phyloP scores from a whole-genome alignment of 768 basidiomycete species.

The Suillus alpinus region DNA sequence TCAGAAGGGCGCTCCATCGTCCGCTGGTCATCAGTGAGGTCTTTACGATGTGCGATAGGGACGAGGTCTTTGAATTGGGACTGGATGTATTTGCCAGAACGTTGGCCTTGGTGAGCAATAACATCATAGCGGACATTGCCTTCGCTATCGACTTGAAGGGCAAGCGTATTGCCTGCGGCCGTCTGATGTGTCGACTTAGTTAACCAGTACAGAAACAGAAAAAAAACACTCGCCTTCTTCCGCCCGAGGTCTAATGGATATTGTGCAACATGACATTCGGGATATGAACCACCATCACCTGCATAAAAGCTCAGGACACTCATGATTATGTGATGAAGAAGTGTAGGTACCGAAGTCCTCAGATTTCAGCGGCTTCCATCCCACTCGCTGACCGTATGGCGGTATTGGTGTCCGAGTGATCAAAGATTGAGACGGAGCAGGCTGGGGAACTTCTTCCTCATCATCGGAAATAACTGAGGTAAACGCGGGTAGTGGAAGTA shows the following conservation, averaged over 20 bases:
- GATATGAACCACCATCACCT: slow-evolving; percentile 87
- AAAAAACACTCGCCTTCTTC: slow-evolving; percentile 72
- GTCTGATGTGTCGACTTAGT: slow-evolving; percentile 44
- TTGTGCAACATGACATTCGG: slow-evolving; percentile 96
- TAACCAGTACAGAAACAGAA: background rate
- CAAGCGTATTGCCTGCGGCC: slow-evolving; percentile 90
- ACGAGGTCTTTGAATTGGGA: slow-evolving; percentile 98
- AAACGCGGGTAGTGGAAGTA: slow-evolving; percentile 67
- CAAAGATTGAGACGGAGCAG: slow-evolving; percentile 34
- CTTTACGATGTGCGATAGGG: slow-evolving; percentile 85
- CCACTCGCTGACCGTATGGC: slow-evolving; percentile 79
- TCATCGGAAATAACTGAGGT: slow-evolving; percentile 54
- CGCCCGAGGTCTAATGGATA: slow-evolving; percentile 94
- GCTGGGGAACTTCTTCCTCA: slow-evolving; percentile 48
- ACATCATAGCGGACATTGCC: slow-evolving; percentile 97
- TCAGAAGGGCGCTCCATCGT: slow-evolving; percentile 92
- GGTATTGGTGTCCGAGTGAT: slow-evolving; percentile 60
- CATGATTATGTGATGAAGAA: background rate
- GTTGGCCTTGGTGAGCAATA: slow-evolving; percentile 93
- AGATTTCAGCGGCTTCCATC: slow-evolving; percentile 81
- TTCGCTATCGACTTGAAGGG: slow-evolving; percentile 94
- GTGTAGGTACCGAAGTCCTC: slow-evolving; percentile 76
- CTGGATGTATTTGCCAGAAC: slow-evolving; percentile 81
- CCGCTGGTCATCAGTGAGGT: slow-evolving; percentile 71
- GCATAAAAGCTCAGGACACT: slow-evolving; percentile 10